Evolutionary conservation across 306 rosid genomes (phyloP).

Genomic region (Mucuna pruriens): DNA sequence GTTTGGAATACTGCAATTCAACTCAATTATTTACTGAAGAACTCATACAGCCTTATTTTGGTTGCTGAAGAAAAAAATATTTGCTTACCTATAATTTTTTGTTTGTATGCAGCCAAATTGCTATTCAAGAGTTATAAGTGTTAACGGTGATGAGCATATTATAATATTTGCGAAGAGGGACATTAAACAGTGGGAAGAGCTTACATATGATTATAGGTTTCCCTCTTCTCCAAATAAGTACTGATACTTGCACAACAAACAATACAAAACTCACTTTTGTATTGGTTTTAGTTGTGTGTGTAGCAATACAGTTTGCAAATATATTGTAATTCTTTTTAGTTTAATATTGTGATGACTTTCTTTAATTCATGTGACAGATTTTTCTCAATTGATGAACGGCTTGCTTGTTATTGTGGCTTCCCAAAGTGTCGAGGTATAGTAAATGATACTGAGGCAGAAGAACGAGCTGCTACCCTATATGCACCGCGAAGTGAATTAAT

Average conservation of each 20-base stretch:
- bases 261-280: constrained; percentile 32
- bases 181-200: constrained; percentile 97
- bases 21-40: neutral
- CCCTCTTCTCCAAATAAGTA: constrained; percentile 35
- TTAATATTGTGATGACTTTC: constrained; percentile 44
- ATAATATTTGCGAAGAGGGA: constrained; percentile 97
- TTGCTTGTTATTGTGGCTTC: constrained; percentile 93
- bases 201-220: constrained; percentile 96
- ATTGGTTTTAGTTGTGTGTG: constrained; percentile 35
- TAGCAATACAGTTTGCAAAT: constrained; percentile 5
- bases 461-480: constrained; percentile 73
- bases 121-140: constrained; percentile 94
- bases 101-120: constrained; percentile 89
- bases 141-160: constrained; percentile 90
- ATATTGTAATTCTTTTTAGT: constrained; percentile 30
- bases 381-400: constrained; percentile 92
- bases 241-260: constrained; percentile 12
- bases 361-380: constrained; percentile 62
- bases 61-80: constrained; percentile 2
- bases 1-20: constrained; percentile 29
- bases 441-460: constrained; percentile 92
- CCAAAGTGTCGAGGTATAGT: constrained; percentile 93
- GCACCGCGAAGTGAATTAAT: constrained; percentile 76
- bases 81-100: constrained; percentile 44
- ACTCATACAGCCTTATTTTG: neutral